phyloP scores from a whole-genome alignment of 1,284 basidiomycete genomes.

The Malassezia psittaci region DNA sequence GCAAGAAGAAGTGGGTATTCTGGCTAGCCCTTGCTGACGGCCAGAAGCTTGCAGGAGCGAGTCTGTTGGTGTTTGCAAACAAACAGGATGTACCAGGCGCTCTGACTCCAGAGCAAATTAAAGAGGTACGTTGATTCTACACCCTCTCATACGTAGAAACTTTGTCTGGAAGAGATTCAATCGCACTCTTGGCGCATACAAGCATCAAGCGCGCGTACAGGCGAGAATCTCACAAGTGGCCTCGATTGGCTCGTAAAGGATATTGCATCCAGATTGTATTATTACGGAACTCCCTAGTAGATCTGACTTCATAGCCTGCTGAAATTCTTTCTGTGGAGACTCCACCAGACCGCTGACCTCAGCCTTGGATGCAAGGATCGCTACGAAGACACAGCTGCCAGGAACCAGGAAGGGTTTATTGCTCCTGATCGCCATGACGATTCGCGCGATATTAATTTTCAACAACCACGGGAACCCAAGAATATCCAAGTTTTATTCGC shows the following conservation, averaged over 20 bases:
- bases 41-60: slow-evolving; percentile 82
- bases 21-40: not conserved
- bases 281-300: slow-evolving; percentile 7
- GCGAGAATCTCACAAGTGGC: slow-evolving; percentile 69
- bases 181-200: slow-evolving; percentile 64
- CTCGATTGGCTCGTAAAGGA: slow-evolving; percentile 91
- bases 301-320: not conserved
- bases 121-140: slow-evolving; percentile 38
- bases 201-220: slow-evolving; percentile 83
- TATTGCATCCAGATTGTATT: slow-evolving; percentile 54
- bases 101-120: slow-evolving; percentile 70
- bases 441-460: slow-evolving; percentile 71
- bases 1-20: slow-evolving; percentile 68
- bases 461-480: slow-evolving; percentile 85
- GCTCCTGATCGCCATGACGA: slow-evolving; percentile 55
- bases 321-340: not conserved
- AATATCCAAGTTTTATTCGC: slow-evolving; percentile 80
- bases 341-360: not conserved
- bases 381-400: not conserved
- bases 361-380: not conserved
- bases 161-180: slow-evolving; percentile 5
- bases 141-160: not conserved
- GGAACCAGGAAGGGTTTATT: not conserved
- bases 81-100: slow-evolving; percentile 91
- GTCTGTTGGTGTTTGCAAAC: slow-evolving; percentile 93